A percentile compares a stretch with the other conserved stretches of the same genome.
Conservation (phyloP, 2,329 filamentous ascomycete genomes). For the Arachnomyces sp. region DNA sequence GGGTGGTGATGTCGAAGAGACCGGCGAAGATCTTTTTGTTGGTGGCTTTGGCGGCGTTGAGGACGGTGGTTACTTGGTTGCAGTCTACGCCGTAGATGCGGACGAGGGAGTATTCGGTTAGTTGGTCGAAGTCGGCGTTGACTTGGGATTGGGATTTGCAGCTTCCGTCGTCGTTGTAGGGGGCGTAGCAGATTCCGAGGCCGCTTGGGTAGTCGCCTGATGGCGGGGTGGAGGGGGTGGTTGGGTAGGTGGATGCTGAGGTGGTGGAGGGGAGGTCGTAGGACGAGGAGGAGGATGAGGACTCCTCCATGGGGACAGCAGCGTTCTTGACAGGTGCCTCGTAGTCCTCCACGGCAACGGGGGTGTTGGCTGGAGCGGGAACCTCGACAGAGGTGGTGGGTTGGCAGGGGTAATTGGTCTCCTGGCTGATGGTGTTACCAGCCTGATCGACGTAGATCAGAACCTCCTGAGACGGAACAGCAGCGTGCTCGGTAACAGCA, state of each 20-base stretch:
- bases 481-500: conserved; percentile 25
- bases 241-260: conserved; percentile 4
- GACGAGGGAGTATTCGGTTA: conserved; percentile 54
- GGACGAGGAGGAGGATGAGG: conserved; percentile 4
- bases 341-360: background rate
- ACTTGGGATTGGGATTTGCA: conserved; percentile 63
- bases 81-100: conserved; percentile 78
- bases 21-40: conserved; percentile 66
- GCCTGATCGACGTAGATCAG: conserved; percentile 54
- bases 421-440: conserved; percentile 42
- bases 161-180: conserved; percentile 46
- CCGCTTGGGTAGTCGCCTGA: conserved; percentile 10
- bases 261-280: background rate
- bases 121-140: conserved; percentile 52
- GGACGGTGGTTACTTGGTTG: conserved; percentile 57
- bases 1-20: conserved; percentile 55
- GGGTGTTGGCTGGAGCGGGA: background rate
- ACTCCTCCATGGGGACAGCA: too few relatives aligned
- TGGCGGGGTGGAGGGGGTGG: conserved; percentile 8
- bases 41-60: conserved; percentile 55
- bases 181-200: conserved; percentile 50
- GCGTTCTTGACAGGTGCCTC: background rate
- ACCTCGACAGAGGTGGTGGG: background rate
- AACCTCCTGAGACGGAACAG: conserved; percentile 40
- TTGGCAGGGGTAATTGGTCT: conserved; percentile 22